Conservation (phyloP, 1,284 basidiomycete genomes). For the Athelia psychrophila region DNA sequence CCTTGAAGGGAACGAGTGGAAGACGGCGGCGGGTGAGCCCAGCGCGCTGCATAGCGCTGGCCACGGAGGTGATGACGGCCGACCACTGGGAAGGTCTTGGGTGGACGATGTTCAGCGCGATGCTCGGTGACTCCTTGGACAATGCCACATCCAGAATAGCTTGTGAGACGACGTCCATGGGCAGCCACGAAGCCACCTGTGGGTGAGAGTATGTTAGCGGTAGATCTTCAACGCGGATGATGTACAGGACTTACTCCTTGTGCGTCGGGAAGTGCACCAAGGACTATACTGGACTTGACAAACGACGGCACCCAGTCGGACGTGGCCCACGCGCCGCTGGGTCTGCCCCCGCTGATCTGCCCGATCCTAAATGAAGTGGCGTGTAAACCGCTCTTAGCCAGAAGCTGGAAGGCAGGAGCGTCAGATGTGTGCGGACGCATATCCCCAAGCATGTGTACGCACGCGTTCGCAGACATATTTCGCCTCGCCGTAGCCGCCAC, state of each 20-base stretch:
- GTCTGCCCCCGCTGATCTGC: constrained; percentile 18
- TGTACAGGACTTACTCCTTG: constrained; percentile 12
- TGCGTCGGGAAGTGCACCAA: constrained; percentile 19
- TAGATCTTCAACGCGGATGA: neutral
- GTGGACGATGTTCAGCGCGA: constrained; percentile 24
- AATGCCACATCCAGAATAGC: constrained; percentile 23
- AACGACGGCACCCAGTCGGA: constrained; percentile 13
- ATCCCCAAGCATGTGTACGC: constrained; percentile 1
- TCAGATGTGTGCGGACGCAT: neutral
- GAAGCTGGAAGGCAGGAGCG: constrained; percentile 11
- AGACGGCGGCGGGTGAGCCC: constrained; percentile 10
- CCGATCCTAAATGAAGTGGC: constrained; percentile 22
- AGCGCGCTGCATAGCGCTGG: constrained; percentile 8
- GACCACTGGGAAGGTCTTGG: constrained; percentile 20
- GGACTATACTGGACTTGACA: constrained; percentile 6
- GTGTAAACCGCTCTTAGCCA: constrained; percentile 24
- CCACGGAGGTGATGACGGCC: constrained; percentile 17
- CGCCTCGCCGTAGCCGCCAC: constrained; percentile 28
- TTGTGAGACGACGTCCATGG: constrained; percentile 19
- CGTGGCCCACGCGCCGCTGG: constrained; percentile 10
- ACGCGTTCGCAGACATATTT: constrained; percentile 35
- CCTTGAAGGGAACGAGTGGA: constrained; percentile 17
- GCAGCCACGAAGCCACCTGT: constrained; percentile 25
- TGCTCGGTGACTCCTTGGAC: constrained; percentile 8
- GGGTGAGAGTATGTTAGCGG: neutral